A percentile compares a stretch with the other conserved stretches of the same genome.
Evolutionary conservation across 2,329 filamentous ascomycete species (phyloP).

Genomic region (Hypocreales sp.): DNA sequence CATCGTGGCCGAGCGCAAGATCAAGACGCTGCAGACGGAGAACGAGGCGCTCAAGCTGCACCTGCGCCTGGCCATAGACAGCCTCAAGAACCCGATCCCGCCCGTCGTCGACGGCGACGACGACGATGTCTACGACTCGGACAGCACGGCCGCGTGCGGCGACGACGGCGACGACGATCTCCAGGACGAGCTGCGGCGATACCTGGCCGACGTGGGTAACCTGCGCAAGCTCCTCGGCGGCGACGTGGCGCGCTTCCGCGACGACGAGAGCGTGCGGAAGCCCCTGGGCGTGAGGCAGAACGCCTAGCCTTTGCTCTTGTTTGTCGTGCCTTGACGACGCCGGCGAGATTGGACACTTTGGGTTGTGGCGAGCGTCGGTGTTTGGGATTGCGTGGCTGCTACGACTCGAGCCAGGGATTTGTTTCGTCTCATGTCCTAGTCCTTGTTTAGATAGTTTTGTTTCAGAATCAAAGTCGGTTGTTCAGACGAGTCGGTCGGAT

Average conservation of each 20-base stretch:
- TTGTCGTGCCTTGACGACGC: too few relatives aligned
- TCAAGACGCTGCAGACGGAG: constrained; percentile 70
- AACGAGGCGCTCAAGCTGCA: constrained; percentile 83
- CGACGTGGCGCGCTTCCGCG: constrained; percentile 53
- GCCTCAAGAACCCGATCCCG: constrained; percentile 84
- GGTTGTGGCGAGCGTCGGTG: too few relatives aligned
- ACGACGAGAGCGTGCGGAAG: constrained; percentile 41
- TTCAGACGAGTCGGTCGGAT: too few relatives aligned
- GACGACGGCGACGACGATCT: constrained; percentile 42
- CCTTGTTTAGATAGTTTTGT: too few relatives aligned
- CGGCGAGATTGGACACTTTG: too few relatives aligned
- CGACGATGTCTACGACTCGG: constrained; percentile 36
- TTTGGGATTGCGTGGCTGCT: too few relatives aligned
- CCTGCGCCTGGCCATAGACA: constrained; percentile 70
- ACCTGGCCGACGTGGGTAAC: constrained; percentile 75
- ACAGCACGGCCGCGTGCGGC: constrained; percentile 25
- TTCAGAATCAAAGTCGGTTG: too few relatives aligned
- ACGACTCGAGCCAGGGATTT: too few relatives aligned
- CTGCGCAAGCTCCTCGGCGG: constrained; percentile 46
- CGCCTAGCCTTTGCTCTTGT: too few relatives aligned
- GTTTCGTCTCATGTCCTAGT: too few relatives aligned
- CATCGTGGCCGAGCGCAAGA: constrained; percentile 85
- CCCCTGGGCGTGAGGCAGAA: constrained; percentile 31
- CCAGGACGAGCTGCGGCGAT: constrained; percentile 71
- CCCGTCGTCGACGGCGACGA: constrained; percentile 44